phyloP scores from a whole-genome alignment of 345 rosid genomes.

The sweet orange (Citrus sinensis) region DVS_A1.0 CM039166.1:11757501-11758000 shows the following conservation, averaged over 20 bases:
- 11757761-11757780: background rate
- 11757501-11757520: background rate
- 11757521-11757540: background rate
- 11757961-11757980: background rate
- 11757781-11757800: too few relatives aligned
- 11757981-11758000: slow-evolving; percentile 14
- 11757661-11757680: background rate
- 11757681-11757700: background rate
- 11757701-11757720: background rate
- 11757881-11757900: background rate
- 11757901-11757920: background rate
- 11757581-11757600: background rate
- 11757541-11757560: background rate
- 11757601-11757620: background rate
- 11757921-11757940: slow-evolving; percentile 2
- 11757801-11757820: background rate
- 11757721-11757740: background rate
- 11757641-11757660: background rate
- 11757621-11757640: background rate
- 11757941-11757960: background rate
- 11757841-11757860: background rate
- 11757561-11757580: background rate
- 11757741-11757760: background rate
- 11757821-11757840: background rate
- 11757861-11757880: background rate